These are phyloP conservation scores for Fusarium musae DNA, from an alignment of 2,329 filamentous ascomycete genomes.

Conservation along the genomic window DNA sequence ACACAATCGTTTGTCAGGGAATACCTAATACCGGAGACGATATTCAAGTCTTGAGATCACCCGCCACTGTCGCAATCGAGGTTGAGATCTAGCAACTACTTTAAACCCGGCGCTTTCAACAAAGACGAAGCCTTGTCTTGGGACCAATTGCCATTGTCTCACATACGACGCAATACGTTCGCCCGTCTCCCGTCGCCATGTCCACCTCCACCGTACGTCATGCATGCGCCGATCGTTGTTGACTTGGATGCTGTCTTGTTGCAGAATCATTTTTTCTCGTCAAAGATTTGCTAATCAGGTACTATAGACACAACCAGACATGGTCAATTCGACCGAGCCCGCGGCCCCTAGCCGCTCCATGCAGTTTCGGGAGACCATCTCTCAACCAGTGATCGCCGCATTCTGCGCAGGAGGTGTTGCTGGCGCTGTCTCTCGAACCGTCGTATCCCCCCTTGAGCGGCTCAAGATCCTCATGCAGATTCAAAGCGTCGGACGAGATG, in stretches of 20 bases:
- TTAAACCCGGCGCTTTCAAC: slow-evolving; percentile 27
- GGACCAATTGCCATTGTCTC: slow-evolving; percentile 39
- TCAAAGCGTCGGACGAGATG: slow-evolving; percentile 87
- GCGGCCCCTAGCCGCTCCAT: slow-evolving; percentile 42
- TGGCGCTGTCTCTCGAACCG: slow-evolving; percentile 95
- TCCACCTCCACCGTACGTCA: slow-evolving; percentile 48
- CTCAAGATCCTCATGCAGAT: slow-evolving; percentile 98
- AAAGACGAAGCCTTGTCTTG: slow-evolving; percentile 27
- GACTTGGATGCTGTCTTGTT: neutral
- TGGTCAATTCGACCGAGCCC: slow-evolving; percentile 41
- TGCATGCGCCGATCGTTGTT: neutral
- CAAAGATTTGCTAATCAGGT: slow-evolving; percentile 22
- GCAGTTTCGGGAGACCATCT: slow-evolving; percentile 64
- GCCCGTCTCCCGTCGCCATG: slow-evolving; percentile 40
- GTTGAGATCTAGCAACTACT: slow-evolving; percentile 23
- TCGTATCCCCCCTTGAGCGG: slow-evolving; percentile 94
- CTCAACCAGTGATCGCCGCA: slow-evolving; percentile 87
- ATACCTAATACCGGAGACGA: neutral
- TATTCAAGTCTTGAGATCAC: neutral
- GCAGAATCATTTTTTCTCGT: neutral
- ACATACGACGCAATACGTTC: slow-evolving; percentile 16
- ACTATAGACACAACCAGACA: slow-evolving; percentile 43
- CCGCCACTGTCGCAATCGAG: slow-evolving; percentile 30
- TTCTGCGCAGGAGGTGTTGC: slow-evolving; percentile 95
- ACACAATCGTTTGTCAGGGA: slow-evolving; percentile 17